phyloP scores from a whole-genome alignment of 495 filamentous ascomycete species.

The Lentithecium fluviatile region DNA sequence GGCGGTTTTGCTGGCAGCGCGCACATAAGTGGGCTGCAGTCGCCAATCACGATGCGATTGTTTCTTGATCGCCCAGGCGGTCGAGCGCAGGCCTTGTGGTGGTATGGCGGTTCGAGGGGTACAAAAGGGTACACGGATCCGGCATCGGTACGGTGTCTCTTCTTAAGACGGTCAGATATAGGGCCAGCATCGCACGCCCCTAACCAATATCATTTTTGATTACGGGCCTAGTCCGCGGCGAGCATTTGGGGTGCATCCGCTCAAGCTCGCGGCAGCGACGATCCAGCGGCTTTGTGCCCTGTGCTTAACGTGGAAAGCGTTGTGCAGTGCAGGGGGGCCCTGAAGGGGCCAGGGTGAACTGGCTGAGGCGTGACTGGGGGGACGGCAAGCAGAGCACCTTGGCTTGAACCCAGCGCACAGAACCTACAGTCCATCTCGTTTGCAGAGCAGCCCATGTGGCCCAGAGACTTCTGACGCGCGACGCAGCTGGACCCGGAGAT shows the following conservation, averaged over 20 bases:
- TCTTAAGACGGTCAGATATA: constrained; percentile 26
- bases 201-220: constrained; percentile 37
- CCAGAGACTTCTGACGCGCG: constrained; percentile 29
- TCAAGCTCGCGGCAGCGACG: constrained; percentile 34
- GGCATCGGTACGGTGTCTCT: constrained; percentile 26
- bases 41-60: constrained; percentile 27
- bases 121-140: constrained; percentile 31
- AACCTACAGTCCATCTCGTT: constrained; percentile 26
- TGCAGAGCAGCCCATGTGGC: constrained; percentile 28
- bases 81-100: constrained; percentile 23
- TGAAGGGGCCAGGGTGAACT: not conserved
- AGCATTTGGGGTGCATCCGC: constrained; percentile 32
- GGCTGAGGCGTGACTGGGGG: constrained; percentile 11
- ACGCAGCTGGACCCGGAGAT: constrained; percentile 33
- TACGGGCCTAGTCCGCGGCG: constrained; percentile 28
- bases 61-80: constrained; percentile 33
- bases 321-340: constrained; percentile 6
- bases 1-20: constrained; percentile 22
- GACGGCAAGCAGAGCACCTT: not conserved
- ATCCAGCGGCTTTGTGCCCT: constrained; percentile 32
- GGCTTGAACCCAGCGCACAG: constrained; percentile 1
- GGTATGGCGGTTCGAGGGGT: constrained; percentile 27
- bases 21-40: constrained; percentile 7
- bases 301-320: constrained; percentile 36
- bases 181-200: constrained; percentile 32